phyloP scores from a whole-genome alignment of 2,329 filamentous ascomycete genomes.

The Penicillium capsulatum region DNA sequence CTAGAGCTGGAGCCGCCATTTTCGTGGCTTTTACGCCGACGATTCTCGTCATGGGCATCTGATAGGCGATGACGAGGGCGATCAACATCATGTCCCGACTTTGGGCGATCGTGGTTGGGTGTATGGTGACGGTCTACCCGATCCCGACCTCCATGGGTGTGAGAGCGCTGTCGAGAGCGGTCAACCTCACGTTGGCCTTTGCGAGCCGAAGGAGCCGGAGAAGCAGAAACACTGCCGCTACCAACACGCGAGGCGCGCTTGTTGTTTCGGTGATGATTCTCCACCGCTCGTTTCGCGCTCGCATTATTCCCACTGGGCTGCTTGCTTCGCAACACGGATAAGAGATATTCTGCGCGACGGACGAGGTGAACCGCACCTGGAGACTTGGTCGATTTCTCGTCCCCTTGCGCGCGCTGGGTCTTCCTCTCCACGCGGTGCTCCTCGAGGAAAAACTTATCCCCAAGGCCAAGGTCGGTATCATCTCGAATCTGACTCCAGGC shows the following conservation, averaged over 20 bases:
- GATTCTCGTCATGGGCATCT: constrained; percentile 35
- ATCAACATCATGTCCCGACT: constrained; percentile 32
- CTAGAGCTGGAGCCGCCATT: constrained; percentile 31
- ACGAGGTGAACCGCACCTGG: constrained; percentile 97
- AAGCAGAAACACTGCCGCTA: constrained; percentile 43
- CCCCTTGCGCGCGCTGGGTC: constrained; percentile 71
- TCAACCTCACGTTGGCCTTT: constrained; percentile 43
- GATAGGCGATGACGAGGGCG: constrained; percentile 32
- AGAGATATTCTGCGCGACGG: constrained; percentile 85
- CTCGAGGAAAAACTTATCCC: constrained; percentile 91
- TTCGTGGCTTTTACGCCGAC: constrained; percentile 37
- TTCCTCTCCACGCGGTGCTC: constrained; percentile 98
- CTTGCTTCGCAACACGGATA: constrained; percentile 91
- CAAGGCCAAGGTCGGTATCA: constrained; percentile 77
- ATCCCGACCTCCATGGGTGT: constrained; percentile 41
- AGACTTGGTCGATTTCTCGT: constrained; percentile 61
- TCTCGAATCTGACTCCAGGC: constrained; percentile 94
- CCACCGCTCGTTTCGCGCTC: constrained; percentile 71
- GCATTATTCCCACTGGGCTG: constrained; percentile 60
- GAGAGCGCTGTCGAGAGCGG: constrained; percentile 39
- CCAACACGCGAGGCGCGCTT: constrained; percentile 58
- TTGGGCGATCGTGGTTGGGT: constrained; percentile 39
- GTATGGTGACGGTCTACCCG: constrained; percentile 43
- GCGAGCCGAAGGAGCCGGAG: constrained; percentile 43
- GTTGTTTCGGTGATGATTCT: constrained; percentile 93